Evolutionary conservation across 345 rosid species (phyloP), one percentile per base, ranked within the genome.

Genomic region (Kandelia obovata): DNA sequence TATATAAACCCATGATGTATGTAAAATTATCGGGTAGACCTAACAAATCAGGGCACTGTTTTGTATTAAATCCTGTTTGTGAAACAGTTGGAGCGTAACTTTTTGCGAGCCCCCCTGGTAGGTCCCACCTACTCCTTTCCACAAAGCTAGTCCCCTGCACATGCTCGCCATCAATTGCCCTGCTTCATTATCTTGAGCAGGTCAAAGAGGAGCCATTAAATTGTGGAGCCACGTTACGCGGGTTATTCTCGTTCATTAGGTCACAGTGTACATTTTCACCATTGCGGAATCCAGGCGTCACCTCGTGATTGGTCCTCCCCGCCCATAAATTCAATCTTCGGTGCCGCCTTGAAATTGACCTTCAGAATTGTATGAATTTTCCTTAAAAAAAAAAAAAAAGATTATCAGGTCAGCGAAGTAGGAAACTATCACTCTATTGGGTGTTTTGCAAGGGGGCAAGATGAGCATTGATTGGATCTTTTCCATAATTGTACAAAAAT

Each of bases 341-440:
- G n/a, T 62, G 73, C 32, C 52, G 37, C n/a, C 58, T 62, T 34
- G 49, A 43, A 13, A 43, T 13, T 11, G 49, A 43, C 49, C 49
- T 43, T 43, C 19, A 43, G 49, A 13, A 43, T 15, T 43, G 49
- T 34, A 34, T 7, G 37, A 6, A 34, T 7, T 34, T 34, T 7
- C 1, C 37, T 34, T 1, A 6, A 34, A 34, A 7, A 34, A 34
- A 34, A 32, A 6, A 32, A 34, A 34, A 6, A 34, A 34, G 9
- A 34, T 1, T 34, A 34, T 34, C 9, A 34, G 37, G 37, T 7
- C 37, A 34, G 37, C 37, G 37, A 34, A 6, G 37, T 34, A 7
- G 37, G 9, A 34, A 34, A 34, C 9, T 6, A 23, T 53, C 56
- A 17, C 6, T 20, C 25, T 53, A 53, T 20, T n/a, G 26, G 57